These are phyloP conservation scores for Helicostylum pulchrum DNA, from an alignment of 192 early-diverging fungal species.

Conservation along the genomic window DNA sequence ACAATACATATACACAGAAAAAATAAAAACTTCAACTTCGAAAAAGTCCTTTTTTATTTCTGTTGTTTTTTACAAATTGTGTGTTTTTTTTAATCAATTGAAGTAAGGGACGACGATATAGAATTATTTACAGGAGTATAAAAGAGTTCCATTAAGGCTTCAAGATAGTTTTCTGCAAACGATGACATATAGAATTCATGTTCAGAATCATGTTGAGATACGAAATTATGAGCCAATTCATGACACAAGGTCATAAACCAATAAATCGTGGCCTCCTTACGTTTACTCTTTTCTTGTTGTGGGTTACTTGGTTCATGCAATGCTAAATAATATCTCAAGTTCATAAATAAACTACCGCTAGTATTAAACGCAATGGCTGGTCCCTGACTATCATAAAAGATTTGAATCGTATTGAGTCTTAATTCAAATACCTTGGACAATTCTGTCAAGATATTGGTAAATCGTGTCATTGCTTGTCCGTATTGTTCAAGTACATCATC, in stretches of 20 bases:
- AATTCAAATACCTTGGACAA: constrained; percentile 67
- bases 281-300: constrained; percentile 21
- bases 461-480: constrained; percentile 32
- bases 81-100: not conserved
- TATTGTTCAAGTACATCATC: constrained; percentile 40
- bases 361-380: constrained; percentile 80
- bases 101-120: not conserved
- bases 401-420: constrained; percentile 51
- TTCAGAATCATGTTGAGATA: constrained; percentile 59
- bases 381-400: constrained; percentile 74
- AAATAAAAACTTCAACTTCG: not conserved
- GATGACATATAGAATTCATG: constrained; percentile 83
- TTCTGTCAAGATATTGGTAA: constrained; percentile 40
- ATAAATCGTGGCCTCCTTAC: constrained; percentile 54
- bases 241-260: constrained; percentile 87
- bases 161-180: constrained; percentile 69
- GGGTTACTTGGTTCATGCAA: constrained; percentile 52
- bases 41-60: no score
- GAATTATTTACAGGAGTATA: not conserved
- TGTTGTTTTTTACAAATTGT: not conserved
- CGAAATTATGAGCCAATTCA: constrained; percentile 81
- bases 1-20: not conserved
- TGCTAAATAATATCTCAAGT: constrained; percentile 70
- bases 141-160: constrained; percentile 36
- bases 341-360: constrained; percentile 76